Evolutionary conservation across 495 filamentous ascomycete genomes (phyloP), one percentile per base, ranked within the genome.

Genomic region (Pyrenula massariospora): DNA sequence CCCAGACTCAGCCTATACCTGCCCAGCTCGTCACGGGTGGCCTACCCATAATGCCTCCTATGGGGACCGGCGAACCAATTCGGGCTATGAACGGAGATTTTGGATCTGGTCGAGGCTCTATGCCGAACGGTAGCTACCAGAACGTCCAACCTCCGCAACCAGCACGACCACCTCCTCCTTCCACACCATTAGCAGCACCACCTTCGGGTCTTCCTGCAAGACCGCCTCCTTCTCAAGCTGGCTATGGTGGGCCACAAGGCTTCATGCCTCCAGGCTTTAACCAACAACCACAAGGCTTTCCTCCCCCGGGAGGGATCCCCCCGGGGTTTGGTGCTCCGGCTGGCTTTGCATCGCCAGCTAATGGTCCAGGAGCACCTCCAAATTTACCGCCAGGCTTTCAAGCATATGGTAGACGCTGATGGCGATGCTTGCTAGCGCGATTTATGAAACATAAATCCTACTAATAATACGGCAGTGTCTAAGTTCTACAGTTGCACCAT

Each of bases 181-280:
- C 63, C 57, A 70, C 59, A 62, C 77, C 64, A 68, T 75, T 77
- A 68, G 76, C 65, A 66, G 79, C 86, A 22, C 84, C 89, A 1
- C 90, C 88, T 1, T 84, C 85, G 3, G 87, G 88, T 22, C 69
- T 91, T 12, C 90, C 88, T 20, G 85, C 87, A 22, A 77, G 89
- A 24, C 88, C 90, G 1, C 88, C 89, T 1, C 88, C 85, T 2
- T 87, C 84, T 42, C 85, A 90, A 60, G 84, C 73, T 55, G 86
- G 86, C 10, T 93, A 89, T 63, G 85, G 86, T 15, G 86, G 86
- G 10, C 88, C 88, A 8, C 83, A 85, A 59, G 77, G 82, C 42
- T 90, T 88, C 66, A 70, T 75, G 24, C 78, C 80, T 62, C 70
- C 79, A 63, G 77, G 76, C 10, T 80, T 78, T 57, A 77, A 76